Percentiles rank a stretch among this genome's conserved stretches.
Conservation (phyloP, 306 rosid species). For the Clitoria ternatea region DNA sequence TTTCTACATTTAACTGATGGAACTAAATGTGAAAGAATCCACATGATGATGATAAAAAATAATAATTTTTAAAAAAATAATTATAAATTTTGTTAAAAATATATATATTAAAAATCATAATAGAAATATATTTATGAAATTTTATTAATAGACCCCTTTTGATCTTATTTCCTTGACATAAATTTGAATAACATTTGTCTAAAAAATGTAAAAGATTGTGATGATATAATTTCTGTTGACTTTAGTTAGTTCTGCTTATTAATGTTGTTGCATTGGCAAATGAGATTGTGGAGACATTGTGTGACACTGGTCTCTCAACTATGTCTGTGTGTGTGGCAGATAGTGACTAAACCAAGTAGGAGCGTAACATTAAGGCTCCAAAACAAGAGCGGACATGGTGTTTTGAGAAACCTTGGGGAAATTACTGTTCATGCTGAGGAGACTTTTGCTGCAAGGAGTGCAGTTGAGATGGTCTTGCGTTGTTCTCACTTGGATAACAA, state of each 20-base stretch:
- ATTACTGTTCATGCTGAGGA: conserved; percentile 81
- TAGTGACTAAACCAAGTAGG: conserved; percentile 58
- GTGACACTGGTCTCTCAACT: not conserved
- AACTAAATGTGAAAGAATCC: no score
- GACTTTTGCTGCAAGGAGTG: conserved; percentile 58
- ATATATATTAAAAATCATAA: no score
- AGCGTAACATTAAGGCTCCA: conserved; percentile 50
- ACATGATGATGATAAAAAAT: no score
- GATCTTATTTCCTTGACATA: no score
- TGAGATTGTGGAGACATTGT: not conserved
- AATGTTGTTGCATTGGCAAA: not conserved
- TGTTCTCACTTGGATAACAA: conserved; percentile 76
- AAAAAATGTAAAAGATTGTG: not conserved
- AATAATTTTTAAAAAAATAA: no score
- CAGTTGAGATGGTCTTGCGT: conserved; percentile 54
- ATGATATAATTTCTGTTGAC: not conserved
- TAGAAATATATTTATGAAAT: no score
- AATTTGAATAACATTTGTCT: no score
- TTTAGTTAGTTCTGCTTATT: not conserved
- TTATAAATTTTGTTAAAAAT: no score
- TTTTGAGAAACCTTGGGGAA: conserved; percentile 47
- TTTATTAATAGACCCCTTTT: no score
- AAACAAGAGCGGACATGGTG: conserved; percentile 26
- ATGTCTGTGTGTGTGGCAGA: conserved; percentile 32
- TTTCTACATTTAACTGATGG: no score